Conservation (phyloP, 2,329 filamentous ascomycete genomes). For the Paraphaeosphaeria minitans region DNA sequence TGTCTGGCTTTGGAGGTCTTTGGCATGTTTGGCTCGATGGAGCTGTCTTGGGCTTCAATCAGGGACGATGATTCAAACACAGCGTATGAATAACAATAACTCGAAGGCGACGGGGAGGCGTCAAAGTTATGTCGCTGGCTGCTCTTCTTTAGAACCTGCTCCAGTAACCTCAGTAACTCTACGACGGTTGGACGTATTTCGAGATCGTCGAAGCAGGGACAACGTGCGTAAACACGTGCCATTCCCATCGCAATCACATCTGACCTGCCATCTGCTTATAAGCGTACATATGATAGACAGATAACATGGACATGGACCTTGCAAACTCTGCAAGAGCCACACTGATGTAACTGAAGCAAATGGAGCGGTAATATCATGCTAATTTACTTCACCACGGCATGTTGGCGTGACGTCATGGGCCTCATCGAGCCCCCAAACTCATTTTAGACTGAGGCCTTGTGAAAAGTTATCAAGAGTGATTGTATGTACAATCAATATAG, state of each 20-base stretch:
- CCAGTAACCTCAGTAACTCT: conserved; percentile 7
- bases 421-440: background rate
- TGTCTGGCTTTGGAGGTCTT: too few relatives aligned
- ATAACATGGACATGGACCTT: background rate
- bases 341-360: background rate
- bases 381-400: background rate
- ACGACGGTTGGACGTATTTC: conserved; percentile 14
- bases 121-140: conserved; percentile 10
- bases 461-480: too few relatives aligned
- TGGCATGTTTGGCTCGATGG: too few relatives aligned
- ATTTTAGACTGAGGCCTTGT: background rate
- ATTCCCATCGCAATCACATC: conserved; percentile 30
- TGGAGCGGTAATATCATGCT: background rate
- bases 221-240: conserved; percentile 24
- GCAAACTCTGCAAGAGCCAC: background rate
- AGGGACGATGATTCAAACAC: conserved; percentile 21
- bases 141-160: conserved; percentile 4
- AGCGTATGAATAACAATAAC: conserved; percentile 9
- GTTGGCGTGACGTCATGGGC: background rate
- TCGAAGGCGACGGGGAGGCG: conserved; percentile 12
- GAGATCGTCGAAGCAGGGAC: conserved; percentile 2
- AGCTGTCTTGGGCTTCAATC: conserved; percentile 19
- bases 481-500: too few relatives aligned
- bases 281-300: background rate
- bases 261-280: conserved; percentile 14